Conservation (phyloP, 108 stramenopile species). For the Mediolabrus comicus region DNA sequence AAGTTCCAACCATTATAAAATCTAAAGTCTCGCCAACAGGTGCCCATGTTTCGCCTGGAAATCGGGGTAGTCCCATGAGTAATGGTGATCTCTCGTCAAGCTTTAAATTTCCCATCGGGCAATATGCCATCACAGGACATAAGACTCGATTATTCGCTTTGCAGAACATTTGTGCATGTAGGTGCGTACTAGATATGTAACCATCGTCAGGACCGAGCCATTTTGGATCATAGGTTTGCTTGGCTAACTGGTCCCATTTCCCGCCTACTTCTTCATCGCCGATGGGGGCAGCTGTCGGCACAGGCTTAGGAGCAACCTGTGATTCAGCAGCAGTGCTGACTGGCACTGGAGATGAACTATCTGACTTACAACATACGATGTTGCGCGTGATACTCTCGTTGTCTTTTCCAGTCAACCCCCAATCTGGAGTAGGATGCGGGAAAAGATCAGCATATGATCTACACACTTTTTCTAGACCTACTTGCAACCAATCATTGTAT, state of each 20-base stretch:
- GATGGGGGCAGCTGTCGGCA: too few relatives aligned
- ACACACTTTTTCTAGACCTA: conserved; percentile 22
- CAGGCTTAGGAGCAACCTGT: too few relatives aligned
- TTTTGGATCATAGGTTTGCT: neutral
- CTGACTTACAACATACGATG: conserved; percentile 24
- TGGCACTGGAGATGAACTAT: neutral
- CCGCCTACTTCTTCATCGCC: neutral
- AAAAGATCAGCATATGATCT: neutral
- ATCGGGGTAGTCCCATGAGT: neutral
- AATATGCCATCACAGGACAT: neutral
- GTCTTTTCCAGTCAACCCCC: conserved; percentile 3
- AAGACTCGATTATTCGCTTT: neutral
- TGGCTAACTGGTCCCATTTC: neutral
- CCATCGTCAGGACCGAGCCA: neutral
- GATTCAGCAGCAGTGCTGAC: neutral
- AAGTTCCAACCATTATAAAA: neutral
- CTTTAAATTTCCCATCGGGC: neutral
- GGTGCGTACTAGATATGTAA: neutral
- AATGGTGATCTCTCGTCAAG: neutral
- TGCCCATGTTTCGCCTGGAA: neutral
- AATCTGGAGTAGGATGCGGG: neutral
- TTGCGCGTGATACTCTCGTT: conserved; percentile 25
- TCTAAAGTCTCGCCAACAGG: neutral
- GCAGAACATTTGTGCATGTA: neutral
- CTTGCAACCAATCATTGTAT: conserved; percentile 30